Percentiles rank a stretch among this genome's conserved stretches.
phyloP scores from a whole-genome alignment of 257 asterid genomes.

The Nicotiana benthamiana region DNA sequence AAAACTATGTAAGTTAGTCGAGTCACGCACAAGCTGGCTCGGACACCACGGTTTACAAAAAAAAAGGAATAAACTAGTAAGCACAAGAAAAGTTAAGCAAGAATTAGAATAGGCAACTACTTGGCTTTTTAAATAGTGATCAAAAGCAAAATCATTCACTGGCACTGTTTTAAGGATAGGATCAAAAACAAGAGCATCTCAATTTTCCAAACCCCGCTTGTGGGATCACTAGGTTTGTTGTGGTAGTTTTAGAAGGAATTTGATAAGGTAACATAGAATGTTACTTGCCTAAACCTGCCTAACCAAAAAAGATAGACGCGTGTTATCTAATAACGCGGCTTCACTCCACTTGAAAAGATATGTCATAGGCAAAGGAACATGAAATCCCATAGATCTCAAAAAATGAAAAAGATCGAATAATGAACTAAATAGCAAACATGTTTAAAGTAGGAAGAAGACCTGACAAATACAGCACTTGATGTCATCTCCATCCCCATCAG shows the following conservation, averaged over 20 bases:
- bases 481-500: constrained; percentile 41
- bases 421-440: neutral
- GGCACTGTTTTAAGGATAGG: too few species aligned
- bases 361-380: neutral
- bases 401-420: neutral
- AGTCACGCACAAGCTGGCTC: too few species aligned
- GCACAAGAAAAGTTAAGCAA: neutral
- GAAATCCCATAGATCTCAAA: neutral
- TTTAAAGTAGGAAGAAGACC: constrained; percentile 26
- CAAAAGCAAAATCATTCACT: neutral
- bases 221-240: too few species aligned
- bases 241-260: too few species aligned
- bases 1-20: too few species aligned
- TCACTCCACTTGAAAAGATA: neutral
- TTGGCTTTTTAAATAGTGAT: neutral
- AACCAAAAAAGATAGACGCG: neutral
- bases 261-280: neutral
- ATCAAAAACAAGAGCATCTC: too few species aligned
- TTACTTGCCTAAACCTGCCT: neutral
- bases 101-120: neutral
- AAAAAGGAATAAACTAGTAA: neutral
- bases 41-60: too few species aligned
- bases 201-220: too few species aligned
- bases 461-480: constrained; percentile 84
- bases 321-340: neutral